Evolutionary conservation across 1,139 yeast genomes (phyloP), one percentile per base, ranked within the genome.

Genomic region (Lodderomyces parapsilosis): DNA sequence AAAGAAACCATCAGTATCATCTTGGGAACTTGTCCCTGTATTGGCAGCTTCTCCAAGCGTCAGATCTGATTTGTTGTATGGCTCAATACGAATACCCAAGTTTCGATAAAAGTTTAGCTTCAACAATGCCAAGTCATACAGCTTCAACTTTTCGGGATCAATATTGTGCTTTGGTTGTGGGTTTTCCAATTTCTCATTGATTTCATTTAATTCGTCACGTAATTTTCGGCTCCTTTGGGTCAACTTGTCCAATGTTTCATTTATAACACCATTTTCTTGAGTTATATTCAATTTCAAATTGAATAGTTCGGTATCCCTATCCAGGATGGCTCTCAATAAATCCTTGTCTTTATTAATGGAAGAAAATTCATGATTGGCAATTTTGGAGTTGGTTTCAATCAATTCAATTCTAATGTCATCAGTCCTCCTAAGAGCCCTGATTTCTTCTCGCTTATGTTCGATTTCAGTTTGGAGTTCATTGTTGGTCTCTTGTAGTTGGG

Each of bases 251-350:
- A 78, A 67, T 27, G 73, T 63, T 50, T 78, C 70, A 46, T 81
- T 85, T 44, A 81, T 63, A 39, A 78, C 82, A 43, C 80, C 79
- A 47, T 82, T 66, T 30, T 71, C 71, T 52, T 80, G 80, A 2
- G 85, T 86, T 9, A 81, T 62, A 8, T 74, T 53, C 42, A 82
- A 75, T 47, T 80, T 78, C 38, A 71, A 66, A 34, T 72, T 67
- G 51, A 80, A 86, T 37, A 80, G 47, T 50, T 64, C 61, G 41
- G 55, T 48, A 45, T 69, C 54, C 50, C 66, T 56, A 49, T 54
- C 44, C 52, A 58, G 53, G 52, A 65, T 48, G 41, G 65, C 47
- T 50, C 59, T 42, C 56, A 65, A 62, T 7, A 63, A 53, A 39
- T 62, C 59, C n/a, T 55, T 58, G 27, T 52, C 54, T 22, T 37